Conservation (phyloP, 768 basidiomycete species). For the Sporobolomyces phaffii region DNA sequence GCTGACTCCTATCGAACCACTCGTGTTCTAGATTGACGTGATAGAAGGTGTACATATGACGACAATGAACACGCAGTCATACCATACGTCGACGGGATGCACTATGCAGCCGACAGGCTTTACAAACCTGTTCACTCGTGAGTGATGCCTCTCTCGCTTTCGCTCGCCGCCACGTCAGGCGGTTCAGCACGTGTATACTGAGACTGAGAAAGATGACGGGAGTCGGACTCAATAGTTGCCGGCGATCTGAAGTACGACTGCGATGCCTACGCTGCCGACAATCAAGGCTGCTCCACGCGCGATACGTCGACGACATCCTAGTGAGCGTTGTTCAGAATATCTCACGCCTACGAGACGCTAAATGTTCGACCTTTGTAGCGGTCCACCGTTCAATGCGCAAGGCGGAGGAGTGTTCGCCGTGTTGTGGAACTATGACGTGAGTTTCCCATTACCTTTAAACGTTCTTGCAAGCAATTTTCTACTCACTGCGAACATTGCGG, state of each 20-base stretch:
- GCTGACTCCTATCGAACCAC: no score
- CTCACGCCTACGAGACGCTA: no score
- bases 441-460: background rate
- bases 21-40: slow-evolving; percentile 6
- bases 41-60: slow-evolving; percentile 5
- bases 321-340: no score
- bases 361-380: background rate
- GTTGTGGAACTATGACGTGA: background rate
- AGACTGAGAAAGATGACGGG: background rate
- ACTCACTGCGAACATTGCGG: no score
- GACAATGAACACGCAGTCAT: slow-evolving; percentile 2
- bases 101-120: background rate
- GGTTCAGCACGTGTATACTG: background rate
- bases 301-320: background rate
- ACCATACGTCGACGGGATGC: background rate
- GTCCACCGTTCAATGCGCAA: background rate
- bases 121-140: background rate
- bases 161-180: no score
- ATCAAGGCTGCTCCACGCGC: slow-evolving; percentile 1
- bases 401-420: slow-evolving; percentile 3
- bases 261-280: background rate
- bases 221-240: background rate
- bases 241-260: background rate
- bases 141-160: background rate
- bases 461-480: no score